Percentiles rank a stretch among this genome's conserved stretches.
Conservation (phyloP, 1,139 yeast genomes). For the Arxiozyma telluris region DNA sequence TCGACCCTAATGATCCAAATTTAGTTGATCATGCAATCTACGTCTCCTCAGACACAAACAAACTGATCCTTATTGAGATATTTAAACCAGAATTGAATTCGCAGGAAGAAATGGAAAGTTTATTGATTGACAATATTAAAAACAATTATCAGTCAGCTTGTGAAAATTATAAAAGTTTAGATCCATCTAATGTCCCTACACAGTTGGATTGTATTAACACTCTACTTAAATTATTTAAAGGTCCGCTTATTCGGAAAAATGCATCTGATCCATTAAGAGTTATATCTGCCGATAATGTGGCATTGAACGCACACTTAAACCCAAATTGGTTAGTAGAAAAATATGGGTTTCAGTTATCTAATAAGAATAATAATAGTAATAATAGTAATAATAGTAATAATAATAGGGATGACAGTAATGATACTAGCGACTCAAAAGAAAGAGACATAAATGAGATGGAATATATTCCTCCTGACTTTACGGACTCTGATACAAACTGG, state of each 20-base stretch:
- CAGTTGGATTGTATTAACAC: slow-evolving; percentile 49
- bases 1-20: slow-evolving; percentile 16
- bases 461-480: slow-evolving; percentile 51
- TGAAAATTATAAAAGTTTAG: slow-evolving; percentile 20
- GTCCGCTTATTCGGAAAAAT: slow-evolving; percentile 42
- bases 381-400: slow-evolving; percentile 31
- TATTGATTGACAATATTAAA: slow-evolving; percentile 34
- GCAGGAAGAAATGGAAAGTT: slow-evolving; percentile 32
- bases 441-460: slow-evolving; percentile 17
- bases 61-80: slow-evolving; percentile 37
- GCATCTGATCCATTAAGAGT: slow-evolving; percentile 42
- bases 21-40: slow-evolving; percentile 37
- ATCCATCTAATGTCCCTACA: slow-evolving; percentile 35
- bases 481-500: slow-evolving; percentile 30
- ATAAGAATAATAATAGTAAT: slow-evolving; percentile 34
- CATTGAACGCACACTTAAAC: slow-evolving; percentile 48
- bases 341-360: slow-evolving; percentile 37
- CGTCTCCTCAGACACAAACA: slow-evolving; percentile 36
- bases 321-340: slow-evolving; percentile 42
- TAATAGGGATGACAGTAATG: slow-evolving; percentile 33
- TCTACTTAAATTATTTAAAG: slow-evolving; percentile 49
- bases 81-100: slow-evolving; percentile 34
- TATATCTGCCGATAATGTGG: slow-evolving; percentile 41
- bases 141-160: slow-evolving; percentile 33
- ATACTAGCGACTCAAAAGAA: not conserved